Conservation (phyloP, 306 rosid species). For the Cicer pinnatifidum region DNA sequence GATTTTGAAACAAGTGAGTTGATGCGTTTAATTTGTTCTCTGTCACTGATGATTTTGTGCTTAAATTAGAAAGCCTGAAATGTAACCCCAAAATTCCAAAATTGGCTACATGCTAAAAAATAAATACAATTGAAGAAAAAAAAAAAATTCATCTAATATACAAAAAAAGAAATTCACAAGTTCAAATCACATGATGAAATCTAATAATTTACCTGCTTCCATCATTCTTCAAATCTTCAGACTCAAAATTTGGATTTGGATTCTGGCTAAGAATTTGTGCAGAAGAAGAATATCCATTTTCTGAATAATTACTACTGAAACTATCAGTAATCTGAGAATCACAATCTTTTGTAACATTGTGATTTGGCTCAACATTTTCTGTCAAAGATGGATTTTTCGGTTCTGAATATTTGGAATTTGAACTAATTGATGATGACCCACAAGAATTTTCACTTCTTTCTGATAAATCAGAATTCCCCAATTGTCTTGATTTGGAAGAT, state of each 20-base stretch:
- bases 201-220: conserved; percentile 52
- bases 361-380: conserved; percentile 40
- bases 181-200: conserved; percentile 24
- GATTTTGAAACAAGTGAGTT: no score
- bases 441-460: conserved; percentile 58
- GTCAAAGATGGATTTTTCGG: conserved; percentile 35
- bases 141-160: conserved; percentile 5
- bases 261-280: conserved; percentile 34
- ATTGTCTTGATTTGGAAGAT: conserved; percentile 46
- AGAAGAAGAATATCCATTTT: conserved; percentile 42
- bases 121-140: neutral
- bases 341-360: conserved; percentile 46
- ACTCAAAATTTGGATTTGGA: conserved; percentile 40
- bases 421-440: conserved; percentile 46
- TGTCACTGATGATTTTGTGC: conserved; percentile 51
- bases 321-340: conserved; percentile 47
- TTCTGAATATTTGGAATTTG: conserved; percentile 53
- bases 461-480: conserved; percentile 55
- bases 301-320: conserved; percentile 44
- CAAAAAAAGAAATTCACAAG: neutral
- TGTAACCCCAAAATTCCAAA: conserved; percentile 29
- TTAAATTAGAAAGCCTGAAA: conserved; percentile 52
- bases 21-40: neutral
- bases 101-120: conserved; percentile 14
- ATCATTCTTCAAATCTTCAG: conserved; percentile 50